phyloP scores from a whole-genome alignment of 768 basidiomycete genomes.

The Boletus reticulatus region DNA sequence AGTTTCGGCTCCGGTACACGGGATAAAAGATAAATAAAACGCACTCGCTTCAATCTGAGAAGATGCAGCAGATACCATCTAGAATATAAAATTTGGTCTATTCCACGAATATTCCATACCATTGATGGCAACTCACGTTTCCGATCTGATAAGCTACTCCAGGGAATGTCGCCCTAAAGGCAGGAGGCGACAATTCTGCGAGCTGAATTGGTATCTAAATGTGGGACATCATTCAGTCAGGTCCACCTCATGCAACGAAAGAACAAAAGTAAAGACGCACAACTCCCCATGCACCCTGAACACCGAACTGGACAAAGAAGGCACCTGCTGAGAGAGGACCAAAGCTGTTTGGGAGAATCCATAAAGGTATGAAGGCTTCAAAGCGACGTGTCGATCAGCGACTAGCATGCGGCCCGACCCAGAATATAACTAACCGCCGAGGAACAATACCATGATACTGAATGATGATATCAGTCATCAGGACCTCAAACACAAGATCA shows the following conservation, averaged over 20 bases:
- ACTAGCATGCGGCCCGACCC: background rate
- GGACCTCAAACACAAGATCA: background rate
- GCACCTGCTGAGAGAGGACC: constrained; percentile 73
- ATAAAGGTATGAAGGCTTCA: constrained; percentile 65
- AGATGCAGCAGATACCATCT: constrained; percentile 70
- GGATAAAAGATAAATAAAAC: background rate
- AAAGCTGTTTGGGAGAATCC: constrained; percentile 77
- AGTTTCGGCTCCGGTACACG: background rate
- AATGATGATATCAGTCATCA: constrained; percentile 1
- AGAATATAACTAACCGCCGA: constrained; percentile 42
- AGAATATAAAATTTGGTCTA: background rate
- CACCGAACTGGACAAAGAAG: constrained; percentile 83
- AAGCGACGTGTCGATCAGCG: background rate
- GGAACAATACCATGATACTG: constrained; percentile 19
- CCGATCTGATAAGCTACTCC: constrained; percentile 85
- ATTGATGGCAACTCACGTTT: constrained; percentile 39
- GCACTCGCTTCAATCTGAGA: constrained; percentile 45
- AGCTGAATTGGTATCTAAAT: constrained; percentile 69
- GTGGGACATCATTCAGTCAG: background rate
- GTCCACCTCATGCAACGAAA: background rate
- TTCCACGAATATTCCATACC: no score
- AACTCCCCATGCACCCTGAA: constrained; percentile 90
- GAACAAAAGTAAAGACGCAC: constrained; percentile 39
- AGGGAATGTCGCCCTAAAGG: constrained; percentile 85
- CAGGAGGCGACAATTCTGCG: constrained; percentile 82